A percentile compares a stretch with the other conserved stretches of the same genome.
phyloP scores from a whole-genome alignment of 768 basidiomycete species.

The Trametes gibbosa region DNA sequence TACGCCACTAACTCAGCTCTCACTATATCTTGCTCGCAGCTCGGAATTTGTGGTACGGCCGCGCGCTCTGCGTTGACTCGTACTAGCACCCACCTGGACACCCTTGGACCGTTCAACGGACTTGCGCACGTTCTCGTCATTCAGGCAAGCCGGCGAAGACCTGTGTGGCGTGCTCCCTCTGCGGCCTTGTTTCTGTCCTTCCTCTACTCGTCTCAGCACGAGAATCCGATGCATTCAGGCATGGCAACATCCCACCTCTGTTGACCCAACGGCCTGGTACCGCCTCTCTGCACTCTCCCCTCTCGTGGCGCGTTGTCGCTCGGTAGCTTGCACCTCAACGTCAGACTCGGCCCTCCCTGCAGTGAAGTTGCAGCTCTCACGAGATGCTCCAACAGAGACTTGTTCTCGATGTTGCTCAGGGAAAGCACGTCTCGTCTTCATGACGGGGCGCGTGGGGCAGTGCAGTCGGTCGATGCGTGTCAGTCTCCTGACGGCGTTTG shows the following conservation, averaged over 20 bases:
- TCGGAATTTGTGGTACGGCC: not conserved
- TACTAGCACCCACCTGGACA: constrained; percentile 17
- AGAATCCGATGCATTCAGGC: constrained; percentile 19
- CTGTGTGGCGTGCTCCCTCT: constrained; percentile 20
- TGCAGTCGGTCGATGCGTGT: constrained; percentile 25
- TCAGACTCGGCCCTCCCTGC: constrained; percentile 20
- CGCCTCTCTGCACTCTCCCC: constrained; percentile 16
- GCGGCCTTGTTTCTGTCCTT: constrained; percentile 25
- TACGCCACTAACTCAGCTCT: constrained; percentile 39
- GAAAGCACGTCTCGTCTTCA: constrained; percentile 14
- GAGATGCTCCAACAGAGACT: constrained; percentile 55
- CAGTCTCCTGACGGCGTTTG: constrained; percentile 7
- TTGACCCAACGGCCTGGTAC: constrained; percentile 20
- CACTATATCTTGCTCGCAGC: constrained; percentile 23
- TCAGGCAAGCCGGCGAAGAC: constrained; percentile 33
- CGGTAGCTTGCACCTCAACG: constrained; percentile 11
- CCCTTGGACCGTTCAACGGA: not conserved
- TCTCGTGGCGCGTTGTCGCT: constrained; percentile 12
- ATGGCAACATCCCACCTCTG: constrained; percentile 5
- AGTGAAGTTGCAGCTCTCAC: constrained; percentile 41
- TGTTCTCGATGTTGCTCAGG: constrained; percentile 47
- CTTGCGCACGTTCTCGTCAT: constrained; percentile 4
- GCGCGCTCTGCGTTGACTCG: constrained; percentile 15
- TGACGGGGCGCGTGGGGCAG: constrained; percentile 20
- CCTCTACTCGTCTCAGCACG: constrained; percentile 12